Conservation (phyloP, 1,284 basidiomycete genomes). For the Cerioporus squamosus region DNA sequence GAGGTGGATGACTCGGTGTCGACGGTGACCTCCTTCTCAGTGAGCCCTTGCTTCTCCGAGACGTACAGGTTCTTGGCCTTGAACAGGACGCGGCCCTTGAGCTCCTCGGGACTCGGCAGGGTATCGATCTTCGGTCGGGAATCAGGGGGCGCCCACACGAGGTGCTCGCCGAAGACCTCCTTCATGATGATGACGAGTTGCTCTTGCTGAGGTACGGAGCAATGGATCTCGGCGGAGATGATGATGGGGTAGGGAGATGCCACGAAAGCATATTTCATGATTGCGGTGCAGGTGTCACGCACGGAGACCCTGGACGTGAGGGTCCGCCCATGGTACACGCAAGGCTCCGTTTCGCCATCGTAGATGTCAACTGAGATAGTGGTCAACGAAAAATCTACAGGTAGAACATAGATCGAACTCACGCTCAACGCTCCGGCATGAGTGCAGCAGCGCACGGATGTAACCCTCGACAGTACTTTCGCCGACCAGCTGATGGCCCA, state of each 20-base stretch:
- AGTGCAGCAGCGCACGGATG: constrained; percentile 88
- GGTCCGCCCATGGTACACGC: constrained; percentile 92
- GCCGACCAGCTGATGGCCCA: constrained; percentile 93
- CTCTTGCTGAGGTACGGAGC: constrained; percentile 83
- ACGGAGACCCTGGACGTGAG: constrained; percentile 88
- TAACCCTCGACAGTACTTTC: constrained; percentile 96
- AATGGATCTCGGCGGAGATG: constrained; percentile 95
- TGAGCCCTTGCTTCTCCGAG: constrained; percentile 43
- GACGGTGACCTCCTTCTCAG: constrained; percentile 40
- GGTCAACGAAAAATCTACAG: background rate
- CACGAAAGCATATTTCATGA: constrained; percentile 92
- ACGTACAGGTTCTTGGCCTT: constrained; percentile 78
- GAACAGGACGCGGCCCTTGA: constrained; percentile 82
- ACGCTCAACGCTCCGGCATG: constrained; percentile 94
- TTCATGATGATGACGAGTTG: constrained; percentile 80
- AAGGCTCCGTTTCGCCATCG: constrained; percentile 84
- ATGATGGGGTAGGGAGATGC: constrained; percentile 94
- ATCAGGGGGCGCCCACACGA: constrained; percentile 68
- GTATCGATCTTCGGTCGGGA: constrained; percentile 51
- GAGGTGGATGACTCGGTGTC: constrained; percentile 53
- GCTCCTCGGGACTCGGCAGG: constrained; percentile 88
- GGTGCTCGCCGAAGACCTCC: constrained; percentile 77
- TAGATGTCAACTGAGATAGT: constrained; percentile 83
- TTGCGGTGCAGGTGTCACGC: constrained; percentile 85
- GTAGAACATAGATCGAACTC: constrained; percentile 36